Base-by-base conservation (phyloP, 306 rosid species). In the Dryas drummondii region DNA sequence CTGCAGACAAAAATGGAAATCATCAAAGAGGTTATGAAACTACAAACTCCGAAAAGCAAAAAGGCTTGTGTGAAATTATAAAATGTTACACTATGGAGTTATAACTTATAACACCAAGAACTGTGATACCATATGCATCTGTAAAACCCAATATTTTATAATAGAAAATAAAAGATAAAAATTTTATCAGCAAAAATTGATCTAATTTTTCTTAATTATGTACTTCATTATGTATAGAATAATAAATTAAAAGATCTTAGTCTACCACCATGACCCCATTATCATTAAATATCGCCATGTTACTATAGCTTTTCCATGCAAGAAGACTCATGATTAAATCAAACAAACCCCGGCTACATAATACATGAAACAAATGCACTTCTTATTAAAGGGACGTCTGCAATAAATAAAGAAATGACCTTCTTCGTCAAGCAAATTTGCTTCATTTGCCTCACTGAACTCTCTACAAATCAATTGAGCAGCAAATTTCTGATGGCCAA, bases 381-480 rank as follows among this genome's bases (percentile, higher is more conserved):
- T 53, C 4, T 54, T 49, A 59, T 47, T 9, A 7, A 72, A 47
- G 59, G 13, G 49, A 45, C 17, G 41, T 11, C 45, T n/a, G 26
- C 57, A 7, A 52, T 17, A 70, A 55, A 76, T 32, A 54, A 66
- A 37, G 42, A 64, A 72, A 69, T 22, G 76, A 92, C 99, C 99
- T 89, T 90, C 93, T 87, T 91, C 97, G 0, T 85, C 88, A 82
- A 94, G 89, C 76, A 87, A 85, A 87, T 90, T 94, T 72, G 97
- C 90, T 81, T 91, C 97, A 76, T 88, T 94, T 57, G 97, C 97
- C 77, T 87, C 93, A 11, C 80, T 86, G 60, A 92, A 79, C 59
- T 90, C 92, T 75, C 82, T 90, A 57, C 80, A 81, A 47, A 87
- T 82, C 81, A 84, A 84, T 55, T 76, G 90, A 78, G 96, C 87